phyloP scores from a whole-genome alignment of 108 stramenopile genomes.

The Cyclotella distinguenda region DNA sequence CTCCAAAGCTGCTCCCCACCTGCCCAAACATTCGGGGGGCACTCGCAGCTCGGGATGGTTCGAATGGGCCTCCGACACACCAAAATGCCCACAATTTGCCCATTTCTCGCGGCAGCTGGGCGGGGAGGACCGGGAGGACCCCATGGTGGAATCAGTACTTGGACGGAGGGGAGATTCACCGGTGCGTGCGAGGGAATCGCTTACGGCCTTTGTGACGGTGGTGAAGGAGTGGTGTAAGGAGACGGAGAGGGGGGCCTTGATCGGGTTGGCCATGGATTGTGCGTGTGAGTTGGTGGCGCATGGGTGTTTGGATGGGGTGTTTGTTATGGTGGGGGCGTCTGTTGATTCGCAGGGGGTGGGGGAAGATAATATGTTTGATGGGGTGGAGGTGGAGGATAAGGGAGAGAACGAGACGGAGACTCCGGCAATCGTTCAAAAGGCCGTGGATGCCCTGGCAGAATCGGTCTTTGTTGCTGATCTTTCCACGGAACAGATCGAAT shows the following conservation, averaged over 20 bases:
- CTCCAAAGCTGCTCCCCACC: conserved; percentile 50
- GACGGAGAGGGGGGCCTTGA: conserved; percentile 37
- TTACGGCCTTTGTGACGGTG: too few relatives aligned
- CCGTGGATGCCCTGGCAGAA: conserved; percentile 62
- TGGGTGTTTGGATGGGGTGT: conserved; percentile 78
- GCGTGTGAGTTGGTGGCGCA: conserved; percentile 71
- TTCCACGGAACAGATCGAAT: conserved; percentile 55
- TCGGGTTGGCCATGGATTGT: conserved; percentile 57
- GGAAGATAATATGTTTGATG: conserved; percentile 8
- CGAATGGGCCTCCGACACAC: conserved; percentile 55
- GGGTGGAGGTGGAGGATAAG: conserved; percentile 7
- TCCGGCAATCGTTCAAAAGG: conserved; percentile 34
- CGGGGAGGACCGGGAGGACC: conserved; percentile 13
- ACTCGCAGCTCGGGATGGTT: conserved; percentile 41
- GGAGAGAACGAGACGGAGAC: conserved; percentile 12
- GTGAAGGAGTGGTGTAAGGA: background rate
- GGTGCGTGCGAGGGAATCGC: too few relatives aligned
- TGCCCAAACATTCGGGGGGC: conserved; percentile 66
- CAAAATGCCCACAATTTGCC: background rate
- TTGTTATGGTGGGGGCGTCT: conserved; percentile 38
- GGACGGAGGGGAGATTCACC: too few relatives aligned
- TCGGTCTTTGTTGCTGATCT: conserved; percentile 68
- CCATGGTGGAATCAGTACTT: conserved; percentile 3
- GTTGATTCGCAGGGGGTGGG: conserved; percentile 9
- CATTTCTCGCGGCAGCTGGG: background rate